phyloP scores from a whole-genome alignment of 345 rosid species.

The Brassica nigra region DNA sequence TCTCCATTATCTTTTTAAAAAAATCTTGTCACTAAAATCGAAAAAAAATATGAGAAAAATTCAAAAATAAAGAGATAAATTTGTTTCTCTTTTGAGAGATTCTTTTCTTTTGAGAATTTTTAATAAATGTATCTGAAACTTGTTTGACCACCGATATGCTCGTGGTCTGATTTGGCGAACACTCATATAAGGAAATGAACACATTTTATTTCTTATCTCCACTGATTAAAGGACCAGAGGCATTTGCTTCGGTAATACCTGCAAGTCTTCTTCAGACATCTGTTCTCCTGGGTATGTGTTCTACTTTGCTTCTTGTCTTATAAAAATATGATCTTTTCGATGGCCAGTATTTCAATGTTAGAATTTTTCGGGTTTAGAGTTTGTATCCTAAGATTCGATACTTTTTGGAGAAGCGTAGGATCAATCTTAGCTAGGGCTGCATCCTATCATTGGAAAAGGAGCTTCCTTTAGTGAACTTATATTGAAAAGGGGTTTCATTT shows the following conservation, averaged over 20 bases:
- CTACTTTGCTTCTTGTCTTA: neutral
- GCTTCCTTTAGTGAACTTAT: slow-evolving; percentile 9
- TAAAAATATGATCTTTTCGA: neutral
- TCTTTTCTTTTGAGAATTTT: neutral
- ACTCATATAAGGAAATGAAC: neutral
- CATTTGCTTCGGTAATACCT: neutral
- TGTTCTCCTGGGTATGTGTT: slow-evolving; percentile 12
- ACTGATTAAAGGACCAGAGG: neutral
- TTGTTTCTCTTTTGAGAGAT: neutral
- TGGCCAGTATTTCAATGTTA: neutral
- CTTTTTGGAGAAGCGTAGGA: neutral
- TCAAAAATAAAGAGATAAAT: neutral
- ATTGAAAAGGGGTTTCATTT: slow-evolving; percentile 1
- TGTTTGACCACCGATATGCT: neutral
- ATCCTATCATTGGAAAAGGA: slow-evolving; percentile 11
- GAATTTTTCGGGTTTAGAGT: neutral
- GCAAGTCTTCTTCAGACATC: neutral
- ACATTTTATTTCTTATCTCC: neutral
- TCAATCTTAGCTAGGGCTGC: slow-evolving; percentile 3
- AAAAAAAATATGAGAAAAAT: too few species aligned
- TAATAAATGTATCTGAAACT: neutral
- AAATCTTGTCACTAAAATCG: too few species aligned
- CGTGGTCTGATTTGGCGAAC: neutral
- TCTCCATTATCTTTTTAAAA: too few species aligned
- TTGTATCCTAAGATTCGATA: neutral